These are phyloP conservation scores for Brassica balearica DNA, from an alignment of 441 rosid species.

Conservation along the genomic window DNA sequence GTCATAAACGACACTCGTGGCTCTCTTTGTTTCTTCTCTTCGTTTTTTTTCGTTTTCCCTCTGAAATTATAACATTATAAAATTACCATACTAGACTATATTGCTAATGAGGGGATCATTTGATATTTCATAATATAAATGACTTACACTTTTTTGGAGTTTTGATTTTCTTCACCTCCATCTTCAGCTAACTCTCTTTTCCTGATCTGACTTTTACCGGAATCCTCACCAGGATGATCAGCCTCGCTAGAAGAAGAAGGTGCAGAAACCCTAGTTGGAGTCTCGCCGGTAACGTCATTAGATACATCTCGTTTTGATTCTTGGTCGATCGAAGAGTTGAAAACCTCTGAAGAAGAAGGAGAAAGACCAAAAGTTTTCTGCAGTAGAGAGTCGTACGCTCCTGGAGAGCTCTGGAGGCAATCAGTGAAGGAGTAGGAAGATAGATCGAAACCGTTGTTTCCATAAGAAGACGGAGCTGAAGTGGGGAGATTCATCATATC, in stretches of 20 bases:
- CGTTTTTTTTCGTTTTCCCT: slow-evolving; percentile 66
- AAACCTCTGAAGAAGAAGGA: slow-evolving; percentile 65
- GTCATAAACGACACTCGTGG: slow-evolving; percentile 91
- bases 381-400: slow-evolving; percentile 48
- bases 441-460: slow-evolving; percentile 41
- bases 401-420: slow-evolving; percentile 55
- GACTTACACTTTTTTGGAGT: slow-evolving; percentile 62
- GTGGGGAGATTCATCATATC: slow-evolving; percentile 41
- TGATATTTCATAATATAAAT: neutral
- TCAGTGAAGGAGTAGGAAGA: slow-evolving; percentile 55
- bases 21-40: slow-evolving; percentile 71
- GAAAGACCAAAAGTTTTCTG: slow-evolving; percentile 55
- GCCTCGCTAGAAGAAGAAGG: slow-evolving; percentile 69
- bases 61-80: slow-evolving; percentile 38
- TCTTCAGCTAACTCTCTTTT: slow-evolving; percentile 46
- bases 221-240: slow-evolving; percentile 50
- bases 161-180: slow-evolving; percentile 40
- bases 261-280: slow-evolving; percentile 57
- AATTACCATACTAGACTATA: slow-evolving; percentile 14
- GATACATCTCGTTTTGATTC: slow-evolving; percentile 28
- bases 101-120: neutral
- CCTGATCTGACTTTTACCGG: slow-evolving; percentile 46
- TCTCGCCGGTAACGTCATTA: slow-evolving; percentile 42
- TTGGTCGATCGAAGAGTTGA: slow-evolving; percentile 48
- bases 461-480: slow-evolving; percentile 30